A percentile compares a stretch with the other conserved stretches of the same genome.
These are phyloP conservation scores for Pleurotus salmoneostramineus DNA, from an alignment of 768 basidiomycete genomes.

Conservation along the genomic window DNA sequence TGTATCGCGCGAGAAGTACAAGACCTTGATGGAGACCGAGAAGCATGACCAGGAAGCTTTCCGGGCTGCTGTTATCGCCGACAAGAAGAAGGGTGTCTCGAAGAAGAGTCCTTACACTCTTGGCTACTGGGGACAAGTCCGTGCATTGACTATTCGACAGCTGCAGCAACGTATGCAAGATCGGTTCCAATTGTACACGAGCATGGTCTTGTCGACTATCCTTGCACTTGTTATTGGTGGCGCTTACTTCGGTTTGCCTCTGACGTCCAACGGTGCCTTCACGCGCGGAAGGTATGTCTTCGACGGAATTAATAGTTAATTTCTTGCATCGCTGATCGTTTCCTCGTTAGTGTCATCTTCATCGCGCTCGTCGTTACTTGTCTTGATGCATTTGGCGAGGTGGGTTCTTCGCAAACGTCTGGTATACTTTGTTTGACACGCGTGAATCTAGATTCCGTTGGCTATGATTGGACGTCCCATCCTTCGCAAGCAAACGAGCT, in stretches of 20 bases:
- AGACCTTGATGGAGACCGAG: constrained; percentile 50
- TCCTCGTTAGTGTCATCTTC: constrained; percentile 56
- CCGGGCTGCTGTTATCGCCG: constrained; percentile 66
- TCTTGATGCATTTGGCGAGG: constrained; percentile 72
- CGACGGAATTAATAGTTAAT: not conserved
- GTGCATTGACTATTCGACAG: constrained; percentile 65
- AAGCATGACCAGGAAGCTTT: constrained; percentile 72
- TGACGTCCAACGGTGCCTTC: constrained; percentile 78
- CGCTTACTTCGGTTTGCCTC: constrained; percentile 69
- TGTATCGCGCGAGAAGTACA: constrained; percentile 53
- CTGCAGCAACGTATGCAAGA: constrained; percentile 75
- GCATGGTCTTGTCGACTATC: constrained; percentile 57
- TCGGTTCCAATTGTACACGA: constrained; percentile 71
- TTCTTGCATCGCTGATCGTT: not conserved
- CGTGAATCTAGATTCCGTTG: constrained; percentile 50
- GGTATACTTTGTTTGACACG: not conserved
- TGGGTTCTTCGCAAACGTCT: constrained; percentile 18
- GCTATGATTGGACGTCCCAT: constrained; percentile 83
- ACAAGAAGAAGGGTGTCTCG: constrained; percentile 77
- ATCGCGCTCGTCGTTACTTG: constrained; percentile 60
- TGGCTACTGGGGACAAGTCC: constrained; percentile 70
- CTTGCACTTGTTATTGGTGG: constrained; percentile 69
- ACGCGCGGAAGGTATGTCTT: constrained; percentile 63
- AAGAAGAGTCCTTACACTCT: constrained; percentile 82
- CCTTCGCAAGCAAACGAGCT: constrained; percentile 62